These are phyloP conservation scores for Astrephomene gubernaculifera DNA, from an alignment of 139 green algal species.

Conservation along the genomic window DNA sequence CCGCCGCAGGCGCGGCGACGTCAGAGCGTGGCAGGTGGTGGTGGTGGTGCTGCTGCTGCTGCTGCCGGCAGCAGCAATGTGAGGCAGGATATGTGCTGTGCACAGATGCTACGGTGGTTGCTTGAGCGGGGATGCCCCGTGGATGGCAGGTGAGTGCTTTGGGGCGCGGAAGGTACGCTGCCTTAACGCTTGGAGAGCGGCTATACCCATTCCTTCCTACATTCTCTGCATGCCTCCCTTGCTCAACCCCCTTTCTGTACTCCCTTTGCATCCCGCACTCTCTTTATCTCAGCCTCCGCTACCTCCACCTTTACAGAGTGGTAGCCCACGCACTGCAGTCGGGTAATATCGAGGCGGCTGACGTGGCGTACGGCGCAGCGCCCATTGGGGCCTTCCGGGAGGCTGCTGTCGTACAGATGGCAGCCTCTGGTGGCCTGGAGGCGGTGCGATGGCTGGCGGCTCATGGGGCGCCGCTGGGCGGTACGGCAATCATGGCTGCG, in stretches of 20 bases:
- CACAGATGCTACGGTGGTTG: conserved; percentile 7
- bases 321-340: neutral
- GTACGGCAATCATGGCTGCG: conserved; percentile 7
- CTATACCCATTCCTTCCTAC: no score
- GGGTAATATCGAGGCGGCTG: neutral
- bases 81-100: no score
- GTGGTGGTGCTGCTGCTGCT: no score
- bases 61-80: neutral
- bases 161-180: no score
- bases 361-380: neutral
- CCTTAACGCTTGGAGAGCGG: no score
- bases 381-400: neutral
- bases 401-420: neutral
- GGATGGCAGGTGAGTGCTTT: neutral
- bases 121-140: neutral
- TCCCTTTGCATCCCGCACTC: no score
- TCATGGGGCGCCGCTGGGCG: neutral
- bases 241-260: no score
- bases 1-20: neutral
- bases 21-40: neutral
- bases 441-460: neutral
- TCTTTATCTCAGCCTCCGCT: no score
- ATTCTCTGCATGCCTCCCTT: neutral
- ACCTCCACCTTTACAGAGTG: neutral
- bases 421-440: neutral